Evolutionary conservation across 2,329 filamentous ascomycete genomes (phyloP), one percentile per base, ranked within the genome.

Genomic region (Diatrype stigma): DNA sequence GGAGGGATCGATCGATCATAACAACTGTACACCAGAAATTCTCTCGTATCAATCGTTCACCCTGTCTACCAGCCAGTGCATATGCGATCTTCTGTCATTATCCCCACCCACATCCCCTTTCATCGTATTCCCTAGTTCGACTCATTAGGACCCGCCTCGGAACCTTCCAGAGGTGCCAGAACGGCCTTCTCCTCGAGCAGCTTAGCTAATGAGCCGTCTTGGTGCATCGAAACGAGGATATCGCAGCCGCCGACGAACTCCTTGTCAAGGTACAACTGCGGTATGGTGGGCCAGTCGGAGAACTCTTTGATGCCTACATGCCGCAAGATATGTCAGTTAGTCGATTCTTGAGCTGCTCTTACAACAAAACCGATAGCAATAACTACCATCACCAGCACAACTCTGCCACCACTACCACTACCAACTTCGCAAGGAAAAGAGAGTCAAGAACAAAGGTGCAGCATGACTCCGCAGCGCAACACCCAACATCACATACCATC

Each of bases 201-300:
- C 78, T 95, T 95, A 8, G 91, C 90, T 63, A 99, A 74, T 60
- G 95, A 91, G 26, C 94, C 94, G 66, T 90, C 95, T 73, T 96
- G 89, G 75, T 97, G 93, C 94, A 99, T 97, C 2, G 87, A 88
- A 69, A 97, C 87, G 62, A 99, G 72, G 58, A 99, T 99, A 71
- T 99, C 94, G 69, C 92, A 96, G n/a, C 94, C 94, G 50, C 94
- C 94, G 45, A 99, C 79, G 68, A 99, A 99, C 69, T 99, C 93
- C 74, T 93, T 93, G 56, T 95, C 84, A 47, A 99, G 79, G 72
- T 97, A 99, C 17, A 99, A 80, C 72, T 99, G 94, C 6, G 94
- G 94, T 68, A 99, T 97, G 19, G 94, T 99, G 14, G 94, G 94
- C 94, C 94, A 99, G 68, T 97, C 94, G 2, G 92, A 96, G 78